phyloP scores from a whole-genome alignment of 192 early-diverging fungal genomes.

The Gryganskiella cystojenkinii region DNA sequence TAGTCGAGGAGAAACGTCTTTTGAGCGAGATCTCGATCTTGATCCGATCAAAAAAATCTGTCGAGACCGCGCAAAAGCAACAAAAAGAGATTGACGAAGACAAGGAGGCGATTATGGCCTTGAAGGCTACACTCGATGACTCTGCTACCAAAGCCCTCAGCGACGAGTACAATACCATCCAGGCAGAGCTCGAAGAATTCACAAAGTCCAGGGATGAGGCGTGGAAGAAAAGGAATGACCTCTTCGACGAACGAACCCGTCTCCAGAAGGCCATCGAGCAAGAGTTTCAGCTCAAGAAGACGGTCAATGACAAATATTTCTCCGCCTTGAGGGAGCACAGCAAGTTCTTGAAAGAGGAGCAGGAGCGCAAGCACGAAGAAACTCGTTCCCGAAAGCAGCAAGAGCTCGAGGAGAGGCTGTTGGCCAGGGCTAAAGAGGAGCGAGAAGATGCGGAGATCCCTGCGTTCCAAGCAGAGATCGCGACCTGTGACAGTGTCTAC shows the following conservation, averaged over 20 bases:
- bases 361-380: constrained; percentile 66
- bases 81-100: constrained; percentile 62
- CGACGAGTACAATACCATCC: constrained; percentile 72
- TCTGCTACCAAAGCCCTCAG: constrained; percentile 58
- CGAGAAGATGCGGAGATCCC: constrained; percentile 85
- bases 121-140: constrained; percentile 70
- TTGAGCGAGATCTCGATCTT: constrained; percentile 78
- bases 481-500: constrained; percentile 80
- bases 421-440: constrained; percentile 71
- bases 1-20: constrained; percentile 88
- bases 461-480: constrained; percentile 86
- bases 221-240: constrained; percentile 65
- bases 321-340: constrained; percentile 76
- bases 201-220: constrained; percentile 65
- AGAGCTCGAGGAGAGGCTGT: constrained; percentile 70
- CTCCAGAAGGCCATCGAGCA: constrained; percentile 73
- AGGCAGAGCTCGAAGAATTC: constrained; percentile 72
- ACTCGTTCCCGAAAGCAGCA: constrained; percentile 69
- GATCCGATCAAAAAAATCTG: constrained; percentile 72
- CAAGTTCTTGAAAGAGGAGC: constrained; percentile 67
- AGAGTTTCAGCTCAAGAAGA: constrained; percentile 67
- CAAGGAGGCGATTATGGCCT: constrained; percentile 61
- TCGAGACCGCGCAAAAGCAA: constrained; percentile 64
- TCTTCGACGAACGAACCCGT: constrained; percentile 73
- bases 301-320: constrained; percentile 72